Evolutionary conservation across 805 yeast genomes (phyloP).

Genomic region (Candida takata): DNA sequence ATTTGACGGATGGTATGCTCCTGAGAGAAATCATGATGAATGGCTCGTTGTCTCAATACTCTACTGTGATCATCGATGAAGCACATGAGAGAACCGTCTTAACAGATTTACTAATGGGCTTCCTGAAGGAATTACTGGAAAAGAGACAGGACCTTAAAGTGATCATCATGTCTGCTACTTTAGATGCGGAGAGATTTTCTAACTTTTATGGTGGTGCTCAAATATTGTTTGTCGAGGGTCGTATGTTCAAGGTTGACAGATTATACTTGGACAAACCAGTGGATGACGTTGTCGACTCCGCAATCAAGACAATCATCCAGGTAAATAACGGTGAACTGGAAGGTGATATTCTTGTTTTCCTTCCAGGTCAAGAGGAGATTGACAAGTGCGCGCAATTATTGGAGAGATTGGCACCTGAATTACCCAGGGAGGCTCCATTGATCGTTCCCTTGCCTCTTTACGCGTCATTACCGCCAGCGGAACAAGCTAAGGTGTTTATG

Average conservation of each 20-base stretch:
- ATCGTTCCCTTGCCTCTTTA: constrained; percentile 79
- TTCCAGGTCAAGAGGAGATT: constrained; percentile 97
- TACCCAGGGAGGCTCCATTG: constrained; percentile 70
- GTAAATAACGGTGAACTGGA: constrained; percentile 64
- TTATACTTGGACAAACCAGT: constrained; percentile 55
- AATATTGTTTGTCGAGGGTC: constrained; percentile 84
- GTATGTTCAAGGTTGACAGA: constrained; percentile 77
- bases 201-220: constrained; percentile 72
- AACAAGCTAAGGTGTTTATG: constrained; percentile 75
- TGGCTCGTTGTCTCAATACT: constrained; percentile 52
- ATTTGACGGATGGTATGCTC: constrained; percentile 96
- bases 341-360: constrained; percentile 88
- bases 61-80: constrained; percentile 83
- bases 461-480: constrained; percentile 85
- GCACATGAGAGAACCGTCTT: constrained; percentile 95
- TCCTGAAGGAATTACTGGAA: constrained; percentile 59
- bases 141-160: constrained; percentile 54
- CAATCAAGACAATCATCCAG: constrained; percentile 68
- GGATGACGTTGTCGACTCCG: constrained; percentile 80
- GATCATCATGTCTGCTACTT: constrained; percentile 93
- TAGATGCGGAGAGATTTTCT: constrained; percentile 85
- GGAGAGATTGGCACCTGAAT: constrained; percentile 49
- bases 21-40: constrained; percentile 84
- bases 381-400: constrained; percentile 71
- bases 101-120: constrained; percentile 86